Percentiles rank a stretch among this genome's conserved stretches.
Conservation (phyloP, 371 early-diverging fungal species). For the Paramicrosporidium saccamoebae region DNA sequence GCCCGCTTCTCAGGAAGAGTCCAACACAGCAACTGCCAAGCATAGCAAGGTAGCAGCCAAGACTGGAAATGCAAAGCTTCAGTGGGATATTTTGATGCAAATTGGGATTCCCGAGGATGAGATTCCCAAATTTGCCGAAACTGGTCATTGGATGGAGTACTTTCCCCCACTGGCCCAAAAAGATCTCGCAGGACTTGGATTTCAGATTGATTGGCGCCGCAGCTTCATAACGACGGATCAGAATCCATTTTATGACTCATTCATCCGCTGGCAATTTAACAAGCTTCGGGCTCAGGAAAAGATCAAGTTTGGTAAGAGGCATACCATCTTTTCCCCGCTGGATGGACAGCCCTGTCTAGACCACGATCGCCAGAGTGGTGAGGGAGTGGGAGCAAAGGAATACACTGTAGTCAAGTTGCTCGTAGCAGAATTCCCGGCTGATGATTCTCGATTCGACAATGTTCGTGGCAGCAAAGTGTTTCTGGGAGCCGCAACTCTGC, state of each 20-base stretch:
- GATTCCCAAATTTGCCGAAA: slow-evolving; percentile 79
- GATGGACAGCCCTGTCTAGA: slow-evolving; percentile 99
- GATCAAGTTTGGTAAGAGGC: slow-evolving; percentile 90
- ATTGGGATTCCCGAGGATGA: slow-evolving; percentile 66
- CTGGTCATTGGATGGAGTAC: slow-evolving; percentile 77
- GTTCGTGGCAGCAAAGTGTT: slow-evolving; percentile 37
- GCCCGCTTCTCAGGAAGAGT: slow-evolving; percentile 11
- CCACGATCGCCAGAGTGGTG: slow-evolving; percentile 94
- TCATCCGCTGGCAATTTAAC: slow-evolving; percentile 97
- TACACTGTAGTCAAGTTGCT: slow-evolving; percentile 76
- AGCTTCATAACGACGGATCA: slow-evolving; percentile 96
- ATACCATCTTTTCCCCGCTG: slow-evolving; percentile 87
- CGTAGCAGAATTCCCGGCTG: slow-evolving; percentile 17
- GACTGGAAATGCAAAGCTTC: slow-evolving; percentile 44
- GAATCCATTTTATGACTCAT: slow-evolving; percentile 97
- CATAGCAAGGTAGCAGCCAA: slow-evolving; percentile 68
- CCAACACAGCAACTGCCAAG: slow-evolving; percentile 15
- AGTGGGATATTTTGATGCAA: slow-evolving; percentile 79
- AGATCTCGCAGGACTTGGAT: slow-evolving; percentile 58
- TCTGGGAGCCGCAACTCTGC: slow-evolving; percentile 81
- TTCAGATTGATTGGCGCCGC: slow-evolving; percentile 90
- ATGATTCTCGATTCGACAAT: no score
- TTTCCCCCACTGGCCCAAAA: slow-evolving; percentile 72
- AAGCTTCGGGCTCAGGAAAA: slow-evolving; percentile 41
- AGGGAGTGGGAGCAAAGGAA: slow-evolving; percentile 85